phyloP scores from a whole-genome alignment of 768 basidiomycete species.

The Amanita phalloides region DNA sequence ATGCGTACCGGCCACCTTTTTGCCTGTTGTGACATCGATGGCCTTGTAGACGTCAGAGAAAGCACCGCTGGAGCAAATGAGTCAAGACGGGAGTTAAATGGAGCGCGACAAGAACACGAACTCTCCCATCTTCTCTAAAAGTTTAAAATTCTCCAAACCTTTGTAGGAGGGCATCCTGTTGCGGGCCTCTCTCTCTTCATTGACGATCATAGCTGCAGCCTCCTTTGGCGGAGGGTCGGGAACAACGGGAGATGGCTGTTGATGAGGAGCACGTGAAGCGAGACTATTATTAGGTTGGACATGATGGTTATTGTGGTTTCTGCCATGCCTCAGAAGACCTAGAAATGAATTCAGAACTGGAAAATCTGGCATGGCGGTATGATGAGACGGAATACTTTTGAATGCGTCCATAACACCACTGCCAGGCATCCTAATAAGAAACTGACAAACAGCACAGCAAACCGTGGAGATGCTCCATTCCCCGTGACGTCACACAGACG shows the following conservation, averaged over 20 bases:
- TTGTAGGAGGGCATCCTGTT: slow-evolving; percentile 77
- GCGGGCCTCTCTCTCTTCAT: slow-evolving; percentile 66
- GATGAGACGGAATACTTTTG: slow-evolving; percentile 49
- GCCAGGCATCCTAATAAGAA: slow-evolving; percentile 32
- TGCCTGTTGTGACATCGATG: slow-evolving; percentile 58
- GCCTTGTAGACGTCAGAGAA: slow-evolving; percentile 99
- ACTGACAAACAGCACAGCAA: neutral
- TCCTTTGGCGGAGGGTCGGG: slow-evolving; percentile 21
- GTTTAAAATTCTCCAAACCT: slow-evolving; percentile 71
- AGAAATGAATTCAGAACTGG: slow-evolving; percentile 11
- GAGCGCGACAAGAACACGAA: slow-evolving; percentile 30
- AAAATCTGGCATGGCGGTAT: slow-evolving; percentile 4
- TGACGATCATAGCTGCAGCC: slow-evolving; percentile 57
- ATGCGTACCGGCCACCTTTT: slow-evolving; percentile 72
- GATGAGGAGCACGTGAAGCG: slow-evolving; percentile 19
- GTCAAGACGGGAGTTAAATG: slow-evolving; percentile 12
- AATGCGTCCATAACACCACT: slow-evolving; percentile 72
- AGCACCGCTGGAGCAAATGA: slow-evolving; percentile 51
- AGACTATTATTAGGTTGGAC: neutral
- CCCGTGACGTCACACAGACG: slow-evolving; percentile 6
- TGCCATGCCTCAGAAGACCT: slow-evolving; percentile 82
- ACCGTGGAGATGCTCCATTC: slow-evolving; percentile 5
- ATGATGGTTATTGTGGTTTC: slow-evolving; percentile 36
- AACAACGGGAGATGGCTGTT: slow-evolving; percentile 19
- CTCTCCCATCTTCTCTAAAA: slow-evolving; percentile 90